A percentile compares a stretch with the other conserved stretches of the same genome.
phyloP scores from a whole-genome alignment of 78 protist species.

The Protostelium mycophagum region DNA sequence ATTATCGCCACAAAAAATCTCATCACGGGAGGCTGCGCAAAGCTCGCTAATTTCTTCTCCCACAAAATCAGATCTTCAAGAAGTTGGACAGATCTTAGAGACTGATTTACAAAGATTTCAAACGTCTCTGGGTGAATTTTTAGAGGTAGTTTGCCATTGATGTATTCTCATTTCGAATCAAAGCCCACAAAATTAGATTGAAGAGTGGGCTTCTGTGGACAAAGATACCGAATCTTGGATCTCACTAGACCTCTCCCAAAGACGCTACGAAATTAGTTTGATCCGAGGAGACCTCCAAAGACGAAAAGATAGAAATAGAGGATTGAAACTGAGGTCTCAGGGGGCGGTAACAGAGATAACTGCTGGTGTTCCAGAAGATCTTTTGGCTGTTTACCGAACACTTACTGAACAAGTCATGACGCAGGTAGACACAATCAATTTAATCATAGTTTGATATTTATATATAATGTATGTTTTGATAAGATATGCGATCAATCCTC shows the following conservation, averaged over 20 bases:
- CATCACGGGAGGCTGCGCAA: not conserved
- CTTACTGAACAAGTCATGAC: not conserved
- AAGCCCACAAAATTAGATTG: not conserved
- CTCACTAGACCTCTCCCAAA: not conserved
- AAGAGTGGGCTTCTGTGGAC: not conserved
- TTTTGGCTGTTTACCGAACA: not conserved
- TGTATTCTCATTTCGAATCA: not conserved
- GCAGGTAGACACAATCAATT: not conserved
- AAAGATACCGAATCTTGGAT: not conserved
- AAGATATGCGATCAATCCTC: too few relatives aligned
- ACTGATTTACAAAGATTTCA: too few relatives aligned
- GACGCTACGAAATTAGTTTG: not conserved
- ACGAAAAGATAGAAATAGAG: not conserved
- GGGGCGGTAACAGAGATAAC: not conserved
- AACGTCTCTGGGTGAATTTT: not conserved
- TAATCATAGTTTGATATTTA: too few relatives aligned
- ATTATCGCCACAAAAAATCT: not conserved
- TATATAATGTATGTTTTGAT: too few relatives aligned
- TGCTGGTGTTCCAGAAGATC: not conserved
- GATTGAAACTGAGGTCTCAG: not conserved
- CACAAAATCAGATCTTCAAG: not conserved
- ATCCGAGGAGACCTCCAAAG: not conserved
- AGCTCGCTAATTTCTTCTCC: not conserved
- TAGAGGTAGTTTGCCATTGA: not conserved
- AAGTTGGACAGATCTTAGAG: not conserved